Evolutionary conservation across 306 rosid species (phyloP), one percentile per base, ranked within the genome.

Genomic region (Mimosa bimucronata): DNA sequence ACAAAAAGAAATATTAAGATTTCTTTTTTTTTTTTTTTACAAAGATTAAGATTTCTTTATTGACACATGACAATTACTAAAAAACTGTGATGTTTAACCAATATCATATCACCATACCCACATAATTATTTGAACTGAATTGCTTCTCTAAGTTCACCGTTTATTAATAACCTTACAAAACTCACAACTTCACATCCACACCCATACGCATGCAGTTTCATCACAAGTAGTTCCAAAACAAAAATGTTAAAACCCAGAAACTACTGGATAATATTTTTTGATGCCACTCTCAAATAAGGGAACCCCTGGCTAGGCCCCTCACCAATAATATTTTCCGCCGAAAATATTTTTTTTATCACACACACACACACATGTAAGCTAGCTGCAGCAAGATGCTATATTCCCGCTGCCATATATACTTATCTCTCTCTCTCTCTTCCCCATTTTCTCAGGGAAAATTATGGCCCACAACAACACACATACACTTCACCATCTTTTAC

Each of bases 361-460:
- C 6, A 42, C 2, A 10, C 2, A 10, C 7, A 2, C 11, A 4
- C 12, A 15, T 46, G 5, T 55, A 3, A 34, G 38, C 38, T 58
- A 58, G 29, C 4, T 3, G 66, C 31, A 29, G 60, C 86, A 83
- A 74, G 80, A 79, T 83, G 86, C 86, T 58, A 79, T 67, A 83
- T 83, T 83, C 77, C 77, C 77, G 83, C 77, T 68, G 77, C 15
- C 45, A n/a, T 67, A 73, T 9, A 57, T 6, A 53, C 13, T 83
- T 12, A 11, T 21, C 26, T 83, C 16, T 44, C 50, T 46, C n/a
- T 16, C n/a, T 21, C 28, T 78, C 52, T 34, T 58, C 50, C 44
- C 55, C 52, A 11, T 70, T 71, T 62, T 1, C 74, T 52, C 61
- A 40, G 23, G 38, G 41, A 67, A 67, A 67, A 25, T 26, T 44